Evolutionary conservation across 352 stramenopile species (phyloP).

Genomic region (Phytophthora kernoviae): DNA sequence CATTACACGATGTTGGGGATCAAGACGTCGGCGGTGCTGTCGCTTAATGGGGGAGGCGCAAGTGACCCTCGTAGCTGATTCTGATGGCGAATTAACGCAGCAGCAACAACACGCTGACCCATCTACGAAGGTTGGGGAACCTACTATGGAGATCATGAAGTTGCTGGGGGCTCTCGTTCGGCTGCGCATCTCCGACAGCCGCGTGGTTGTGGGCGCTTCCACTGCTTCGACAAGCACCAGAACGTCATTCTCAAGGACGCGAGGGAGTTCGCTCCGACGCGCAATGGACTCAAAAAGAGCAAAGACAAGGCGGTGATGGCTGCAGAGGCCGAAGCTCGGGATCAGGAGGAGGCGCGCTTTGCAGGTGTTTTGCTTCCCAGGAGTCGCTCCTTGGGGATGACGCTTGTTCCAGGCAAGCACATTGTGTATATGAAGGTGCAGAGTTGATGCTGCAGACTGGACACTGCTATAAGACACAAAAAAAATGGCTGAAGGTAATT

Average conservation of each 20-base stretch:
- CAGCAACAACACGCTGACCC: constrained; percentile 24
- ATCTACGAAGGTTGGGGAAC: constrained; percentile 31
- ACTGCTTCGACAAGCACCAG: constrained; percentile 86
- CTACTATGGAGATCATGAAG: constrained; percentile 64
- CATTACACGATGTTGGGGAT: constrained; percentile 19
- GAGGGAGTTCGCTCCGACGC: constrained; percentile 59
- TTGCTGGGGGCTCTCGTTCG: constrained; percentile 60
- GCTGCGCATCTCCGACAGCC: constrained; percentile 74
- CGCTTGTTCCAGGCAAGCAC: constrained; percentile 78
- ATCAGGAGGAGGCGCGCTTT: constrained; percentile 46
- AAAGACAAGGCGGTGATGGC: constrained; percentile 29
- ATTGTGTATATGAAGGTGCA: constrained; percentile 79
- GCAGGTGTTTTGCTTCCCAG: constrained; percentile 26
- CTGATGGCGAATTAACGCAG: constrained; percentile 9
- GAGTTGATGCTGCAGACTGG: constrained; percentile 14
- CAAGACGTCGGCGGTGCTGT: constrained; percentile 56
- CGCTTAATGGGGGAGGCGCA: constrained; percentile 66
- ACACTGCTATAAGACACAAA: neutral
- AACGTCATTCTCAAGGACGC: constrained; percentile 81
- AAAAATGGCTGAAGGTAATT: neutral
- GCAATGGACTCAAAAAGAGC: constrained; percentile 26
- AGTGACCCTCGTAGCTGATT: constrained; percentile 23
- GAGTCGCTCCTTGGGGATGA: constrained; percentile 69
- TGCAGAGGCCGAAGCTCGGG: constrained; percentile 27
- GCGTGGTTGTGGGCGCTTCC: constrained; percentile 69